Base-by-base conservation (phyloP, 768 basidiomycete genomes). In the Asterophora parasitica region DNA sequence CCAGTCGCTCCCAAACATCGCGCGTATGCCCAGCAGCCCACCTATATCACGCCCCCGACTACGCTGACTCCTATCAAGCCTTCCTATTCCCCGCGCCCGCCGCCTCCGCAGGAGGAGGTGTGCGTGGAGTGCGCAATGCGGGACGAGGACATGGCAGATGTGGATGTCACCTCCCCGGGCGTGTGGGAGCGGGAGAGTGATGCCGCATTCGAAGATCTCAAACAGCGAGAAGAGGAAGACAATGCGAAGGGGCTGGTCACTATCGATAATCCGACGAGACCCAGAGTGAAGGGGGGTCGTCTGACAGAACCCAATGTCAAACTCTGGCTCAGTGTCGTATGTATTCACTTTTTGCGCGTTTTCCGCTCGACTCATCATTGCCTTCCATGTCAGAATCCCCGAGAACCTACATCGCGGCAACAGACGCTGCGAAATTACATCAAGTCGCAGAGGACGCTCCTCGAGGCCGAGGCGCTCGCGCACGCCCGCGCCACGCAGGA, bases 41-140 rank as follows among this genome's bases (percentile, higher is more conserved):
- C 81, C 1, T 88, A 81, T 55, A 81, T 88, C 55, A 83, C 76
- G 4, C 81, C 82, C 36, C 60, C 68, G 0, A 51, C 72, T n/a
- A 59, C 77, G 1, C 74, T 77, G 10, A 76, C 73, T 43, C 72
- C 83, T 34, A 72, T 83, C 41, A 82, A 84, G 51, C 76, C 84
- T 3, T 74, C 82, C 4, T 82, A 79, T 57, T 74, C 78, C 0
- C 78, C 82, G 51, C 65, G 66, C 27, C 78, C 74, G 17, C 79
- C 71, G 11, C 77, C 72, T n/a, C 73, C 68, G 8, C 82, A 78
- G 54, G 87, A 89, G 57, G 95, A 98, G 64, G 71, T 97, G 26
- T 99, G 95, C 58, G 74, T 96, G 30, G 96, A 98, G 65, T 99
- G 96, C 61, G 87, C 96, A 49, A 98, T 98, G 94, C 84, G 96